phyloP scores from a whole-genome alignment of 2,329 filamentous ascomycete genomes.

The Paraphaeosphaeria minitans region DNA sequence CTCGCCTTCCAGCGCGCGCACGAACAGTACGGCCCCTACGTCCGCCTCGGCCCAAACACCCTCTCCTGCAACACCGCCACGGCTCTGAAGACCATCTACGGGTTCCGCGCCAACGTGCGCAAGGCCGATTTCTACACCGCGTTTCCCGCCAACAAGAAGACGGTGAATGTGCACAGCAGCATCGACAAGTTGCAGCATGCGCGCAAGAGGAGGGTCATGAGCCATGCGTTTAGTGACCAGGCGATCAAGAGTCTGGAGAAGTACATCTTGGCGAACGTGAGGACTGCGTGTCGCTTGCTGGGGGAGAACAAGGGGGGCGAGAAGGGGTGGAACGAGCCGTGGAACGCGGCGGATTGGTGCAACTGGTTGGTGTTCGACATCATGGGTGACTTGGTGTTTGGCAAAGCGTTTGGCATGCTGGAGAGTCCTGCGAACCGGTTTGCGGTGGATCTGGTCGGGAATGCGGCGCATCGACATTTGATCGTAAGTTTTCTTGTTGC shows the following conservation, averaged over 20 bases:
- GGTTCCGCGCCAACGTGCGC: constrained; percentile 53
- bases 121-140: constrained; percentile 57
- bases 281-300: constrained; percentile 47
- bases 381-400: constrained; percentile 57
- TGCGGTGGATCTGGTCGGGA: constrained; percentile 50
- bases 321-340: constrained; percentile 48
- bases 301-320: constrained; percentile 25
- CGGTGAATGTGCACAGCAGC: constrained; percentile 51
- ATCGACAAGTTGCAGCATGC: constrained; percentile 55
- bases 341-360: constrained; percentile 53
- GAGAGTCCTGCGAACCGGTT: constrained; percentile 48
- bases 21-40: constrained; percentile 69
- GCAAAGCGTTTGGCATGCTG: constrained; percentile 53
- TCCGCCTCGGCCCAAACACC: constrained; percentile 80
- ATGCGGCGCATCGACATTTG: constrained; percentile 53
- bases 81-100: constrained; percentile 56
- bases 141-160: constrained; percentile 50
- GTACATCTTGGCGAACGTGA: constrained; percentile 51
- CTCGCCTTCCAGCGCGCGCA: constrained; percentile 74
- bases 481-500: constrained; percentile 39
- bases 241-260: constrained; percentile 55
- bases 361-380: constrained; percentile 57
- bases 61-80: constrained; percentile 75
- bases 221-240: constrained; percentile 53
- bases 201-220: constrained; percentile 53